Evolutionary conservation across 148 eudicot species (phyloP).

Genomic region (Heliamphora exappendiculata): DNA sequence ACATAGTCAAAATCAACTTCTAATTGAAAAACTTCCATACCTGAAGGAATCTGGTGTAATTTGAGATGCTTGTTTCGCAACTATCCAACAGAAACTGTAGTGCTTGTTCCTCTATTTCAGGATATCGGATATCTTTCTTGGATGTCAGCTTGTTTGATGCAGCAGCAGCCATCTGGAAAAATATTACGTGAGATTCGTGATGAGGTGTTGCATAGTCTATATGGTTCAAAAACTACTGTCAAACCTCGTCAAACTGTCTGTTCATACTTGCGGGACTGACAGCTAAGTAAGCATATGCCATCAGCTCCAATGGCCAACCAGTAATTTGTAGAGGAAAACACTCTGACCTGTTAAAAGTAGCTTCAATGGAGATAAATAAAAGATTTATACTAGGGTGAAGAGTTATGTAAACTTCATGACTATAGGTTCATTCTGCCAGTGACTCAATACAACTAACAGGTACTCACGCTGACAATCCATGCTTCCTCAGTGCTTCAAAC

Average conservation of each 20-base stretch:
- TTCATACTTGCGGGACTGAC: slow-evolving; percentile 89
- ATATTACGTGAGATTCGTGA: slow-evolving; percentile 8
- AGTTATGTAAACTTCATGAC: background rate
- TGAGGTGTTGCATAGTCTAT: background rate
- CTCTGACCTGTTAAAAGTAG: slow-evolving; percentile 48
- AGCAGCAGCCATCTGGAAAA: slow-evolving; percentile 77
- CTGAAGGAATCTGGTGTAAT: slow-evolving; percentile 87
- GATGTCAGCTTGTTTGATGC: slow-evolving; percentile 60
- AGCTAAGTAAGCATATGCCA: slow-evolving; percentile 85
- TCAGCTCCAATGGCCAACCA: slow-evolving; percentile 94
- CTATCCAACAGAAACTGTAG: slow-evolving; percentile 69
- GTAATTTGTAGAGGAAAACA: slow-evolving; percentile 84
- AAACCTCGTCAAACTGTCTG: slow-evolving; percentile 68
- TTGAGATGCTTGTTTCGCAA: slow-evolving; percentile 80
- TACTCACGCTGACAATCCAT: slow-evolving; percentile 82
- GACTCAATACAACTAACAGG: background rate
- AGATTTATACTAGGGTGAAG: background rate
- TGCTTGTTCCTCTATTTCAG: slow-evolving; percentile 79
- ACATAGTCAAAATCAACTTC: background rate
- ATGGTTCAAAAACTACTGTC: background rate
- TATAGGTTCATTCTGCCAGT: background rate
- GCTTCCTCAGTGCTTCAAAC: slow-evolving; percentile 62
- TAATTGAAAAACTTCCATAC: slow-evolving; percentile 20
- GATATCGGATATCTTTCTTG: slow-evolving; percentile 62
- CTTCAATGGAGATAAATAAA: background rate